Base-by-base conservation (phyloP, 2,329 filamentous ascomycete species). In the Pseudocercospora musae region DNA sequence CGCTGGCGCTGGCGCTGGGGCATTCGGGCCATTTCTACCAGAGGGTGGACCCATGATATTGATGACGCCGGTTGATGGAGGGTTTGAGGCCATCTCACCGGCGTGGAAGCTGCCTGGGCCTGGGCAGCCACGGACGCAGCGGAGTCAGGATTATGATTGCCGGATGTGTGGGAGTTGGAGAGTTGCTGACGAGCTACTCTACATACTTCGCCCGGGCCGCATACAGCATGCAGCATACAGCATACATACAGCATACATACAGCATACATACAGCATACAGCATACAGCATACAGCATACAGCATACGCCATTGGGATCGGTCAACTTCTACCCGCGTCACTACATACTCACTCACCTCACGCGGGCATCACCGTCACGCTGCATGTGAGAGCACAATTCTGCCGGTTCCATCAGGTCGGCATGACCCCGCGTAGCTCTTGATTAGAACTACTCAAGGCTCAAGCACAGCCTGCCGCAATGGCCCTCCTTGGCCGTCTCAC, bases 401-500 rank as follows among this genome's bases (percentile, higher is more conserved):
- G 31, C 31, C 31, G 4, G 15, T 15, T 15, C 31, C 11, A 33
- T n/a, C 46, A 29, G 31, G 48, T 52, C 48, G 21, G 29, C 13
- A 40, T 18, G 37, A 40, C 37, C 11, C 21, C 48, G 21, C 48
- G 48, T 29, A 52, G 21, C 25, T 25, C 8, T 20, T 48, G 13
- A 11, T 15, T 25, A 9, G 11, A n/a, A 10, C 20, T 9, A 11
- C 7, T n/a, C 48, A n/a, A n/a, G n/a, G n/a, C n/a, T 13, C 46
- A 23, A 40, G 37, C 37, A 40, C 37, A 40, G 37, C 37, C 37
- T 40, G 15, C 48, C 25, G 23, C 29, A 15, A 68, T 68, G 66
- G 62, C 64, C 42, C 42, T 53, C 33, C 73, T 78, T 67, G 71
- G 80, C 62, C 76, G 77, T 72, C 74, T 92, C 59, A 95, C 91